These are phyloP conservation scores for Pinus albicaulis DNA, from an alignment of 75 land plant genomes.

Conservation along the genomic window DNA sequence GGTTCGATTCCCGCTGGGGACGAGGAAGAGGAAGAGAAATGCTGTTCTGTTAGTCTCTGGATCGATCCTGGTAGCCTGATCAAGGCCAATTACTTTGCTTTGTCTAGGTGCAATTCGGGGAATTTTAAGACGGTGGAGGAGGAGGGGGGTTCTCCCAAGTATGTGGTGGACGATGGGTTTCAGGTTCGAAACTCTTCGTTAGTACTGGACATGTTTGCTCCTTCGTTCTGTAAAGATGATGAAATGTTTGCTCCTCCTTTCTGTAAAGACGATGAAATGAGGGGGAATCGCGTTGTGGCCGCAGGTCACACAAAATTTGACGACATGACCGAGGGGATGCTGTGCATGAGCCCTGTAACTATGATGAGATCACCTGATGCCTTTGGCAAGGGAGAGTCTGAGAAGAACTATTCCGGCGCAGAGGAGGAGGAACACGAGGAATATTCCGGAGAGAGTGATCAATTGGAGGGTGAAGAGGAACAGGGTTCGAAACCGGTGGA, in stretches of 20 bases:
- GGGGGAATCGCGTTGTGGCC: background rate
- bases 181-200: background rate
- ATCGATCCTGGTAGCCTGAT: constrained; percentile 1
- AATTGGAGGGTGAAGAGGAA: background rate
- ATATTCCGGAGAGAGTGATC: too few species aligned
- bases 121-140: background rate
- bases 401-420: too few species aligned
- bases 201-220: too few species aligned
- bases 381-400: background rate
- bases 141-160: background rate
- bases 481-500: background rate
- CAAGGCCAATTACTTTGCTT: background rate
- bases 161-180: background rate
- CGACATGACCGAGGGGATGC: constrained; percentile 1
- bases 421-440: too few species aligned
- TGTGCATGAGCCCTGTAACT: background rate
- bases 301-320: background rate
- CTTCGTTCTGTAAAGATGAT: background rate
- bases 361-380: background rate
- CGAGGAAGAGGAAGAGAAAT: background rate
- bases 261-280: background rate
- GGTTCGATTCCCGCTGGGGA: background rate
- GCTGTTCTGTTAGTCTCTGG: background rate
- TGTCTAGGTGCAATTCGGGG: background rate
- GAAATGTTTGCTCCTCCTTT: background rate